Percentiles rank a stretch among this genome's conserved stretches.
These are phyloP conservation scores for Metschnikowia cubensis DNA, from an alignment of 805 yeast genomes.

Conservation along the genomic window DNA sequence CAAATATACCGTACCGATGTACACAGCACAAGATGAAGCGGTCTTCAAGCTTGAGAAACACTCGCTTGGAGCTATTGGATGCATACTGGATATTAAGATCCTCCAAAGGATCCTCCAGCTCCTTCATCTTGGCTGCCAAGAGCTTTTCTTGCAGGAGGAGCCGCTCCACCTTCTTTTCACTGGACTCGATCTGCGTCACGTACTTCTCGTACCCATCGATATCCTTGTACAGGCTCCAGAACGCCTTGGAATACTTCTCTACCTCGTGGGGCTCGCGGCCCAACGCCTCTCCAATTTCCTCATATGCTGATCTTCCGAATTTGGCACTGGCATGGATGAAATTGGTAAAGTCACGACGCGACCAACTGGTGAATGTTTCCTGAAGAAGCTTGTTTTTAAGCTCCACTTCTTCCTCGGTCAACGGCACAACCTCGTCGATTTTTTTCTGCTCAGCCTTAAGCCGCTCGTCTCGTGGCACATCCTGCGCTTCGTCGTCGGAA, in stretches of 20 bases:
- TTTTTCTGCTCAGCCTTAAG: constrained; percentile 48
- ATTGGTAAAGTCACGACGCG: constrained; percentile 69
- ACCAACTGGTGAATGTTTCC: constrained; percentile 64
- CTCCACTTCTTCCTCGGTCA: constrained; percentile 58
- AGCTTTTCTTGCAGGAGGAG: constrained; percentile 52
- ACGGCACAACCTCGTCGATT: constrained; percentile 53
- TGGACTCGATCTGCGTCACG: constrained; percentile 64
- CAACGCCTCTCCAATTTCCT: constrained; percentile 49
- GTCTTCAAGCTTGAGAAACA: constrained; percentile 68
- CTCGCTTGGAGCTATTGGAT: constrained; percentile 76
- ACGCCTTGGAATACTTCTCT: constrained; percentile 50
- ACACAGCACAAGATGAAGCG: constrained; percentile 59
- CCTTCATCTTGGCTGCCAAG: constrained; percentile 50
- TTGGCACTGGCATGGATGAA: constrained; percentile 68
- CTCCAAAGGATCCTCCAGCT: constrained; percentile 55
- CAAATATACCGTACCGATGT: constrained; percentile 59
- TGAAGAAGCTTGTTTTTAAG: constrained; percentile 50
- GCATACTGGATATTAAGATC: constrained; percentile 68
- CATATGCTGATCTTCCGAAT: constrained; percentile 53
- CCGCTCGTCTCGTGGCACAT: constrained; percentile 33
- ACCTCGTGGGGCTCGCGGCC: constrained; percentile 61
- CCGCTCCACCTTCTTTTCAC: constrained; percentile 63
- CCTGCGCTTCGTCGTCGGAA: constrained; percentile 41
- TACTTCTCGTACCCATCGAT: constrained; percentile 73
- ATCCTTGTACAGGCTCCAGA: constrained; percentile 58